Base-by-base conservation (phyloP, 495 filamentous ascomycete species). In the Cercophora sp. region DNA sequence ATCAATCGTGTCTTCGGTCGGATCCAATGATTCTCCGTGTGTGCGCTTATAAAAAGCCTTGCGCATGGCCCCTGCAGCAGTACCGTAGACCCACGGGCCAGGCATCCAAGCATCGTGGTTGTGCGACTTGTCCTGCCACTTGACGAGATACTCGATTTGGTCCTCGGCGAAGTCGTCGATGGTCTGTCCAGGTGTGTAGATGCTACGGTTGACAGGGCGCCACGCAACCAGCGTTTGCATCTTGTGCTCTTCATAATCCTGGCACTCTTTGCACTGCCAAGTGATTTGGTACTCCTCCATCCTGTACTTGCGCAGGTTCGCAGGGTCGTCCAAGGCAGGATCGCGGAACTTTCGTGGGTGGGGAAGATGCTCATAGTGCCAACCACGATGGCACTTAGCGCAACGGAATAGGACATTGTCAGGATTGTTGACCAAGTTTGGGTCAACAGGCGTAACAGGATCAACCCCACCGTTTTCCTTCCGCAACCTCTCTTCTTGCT, bases 41-140 rank as follows among this genome's bases (percentile, higher is more conserved):
- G 87, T 77, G 10, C 82, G 82, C 58, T 81, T 88, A 31, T 82
- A 67, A 57, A 97, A 99, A 0, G 87, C 79, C 13, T 75, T 79
- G 5, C 89, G 79, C 85, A 88, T 94, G 1, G 60, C 20, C 4
- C 65, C 44, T 15, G 71, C 68, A 36, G 79, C 78, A n/a, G 85
- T 70, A n/a, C 91, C 91, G 77, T 80, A 90, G 11, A 91, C 78
- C 94, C 94, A 99, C 20, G 83, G 77, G 6, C 93, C 94, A 15
- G 87, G 83, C 78, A 88, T 82, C 94, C 94, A 99, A 2, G 67
- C 72, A 19, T 83, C 85, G 47, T 85, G 85, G 57, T 82, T 85
- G 55, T 96, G 92, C 0, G 91, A 95, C 45, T 81, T 77, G 0
- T 73, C 62, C 29, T 86, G 80, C 85, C 90, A 97, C 66, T 93